A percentile compares a stretch with the other conserved stretches of the same genome.
phyloP scores from a whole-genome alignment of 2,329 filamentous ascomycete genomes.

The Verticillium zaregamsianum region DNA sequence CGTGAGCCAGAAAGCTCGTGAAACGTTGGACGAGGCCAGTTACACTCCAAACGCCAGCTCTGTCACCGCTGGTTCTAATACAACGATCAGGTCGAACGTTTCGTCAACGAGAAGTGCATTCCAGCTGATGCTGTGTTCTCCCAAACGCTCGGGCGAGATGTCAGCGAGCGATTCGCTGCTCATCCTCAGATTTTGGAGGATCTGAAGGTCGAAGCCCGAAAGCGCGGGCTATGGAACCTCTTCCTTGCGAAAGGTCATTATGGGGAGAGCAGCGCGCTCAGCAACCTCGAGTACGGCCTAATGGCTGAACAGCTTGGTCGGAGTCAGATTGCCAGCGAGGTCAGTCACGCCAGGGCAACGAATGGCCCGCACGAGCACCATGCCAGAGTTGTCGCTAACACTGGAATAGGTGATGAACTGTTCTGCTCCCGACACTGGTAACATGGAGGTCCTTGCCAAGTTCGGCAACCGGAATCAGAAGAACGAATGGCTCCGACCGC shows the following conservation, averaged over 20 bases:
- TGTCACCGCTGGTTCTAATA: too few species aligned
- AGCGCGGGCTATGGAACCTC: conserved; percentile 94
- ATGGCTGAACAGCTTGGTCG: conserved; percentile 96
- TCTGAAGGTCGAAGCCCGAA: conserved; percentile 76
- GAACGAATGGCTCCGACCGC: conserved; percentile 72
- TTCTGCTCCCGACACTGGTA: conserved; percentile 85
- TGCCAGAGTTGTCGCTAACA: background rate
- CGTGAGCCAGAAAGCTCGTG: conserved; percentile 80
- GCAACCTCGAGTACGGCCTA: conserved; percentile 92
- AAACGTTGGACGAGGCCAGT: conserved; percentile 77
- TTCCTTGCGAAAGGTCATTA: conserved; percentile 95
- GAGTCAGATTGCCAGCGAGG: conserved; percentile 77
- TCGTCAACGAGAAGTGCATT: conserved; percentile 26
- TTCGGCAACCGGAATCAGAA: conserved; percentile 86
- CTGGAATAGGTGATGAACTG: conserved; percentile 57
- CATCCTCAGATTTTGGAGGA: conserved; percentile 83
- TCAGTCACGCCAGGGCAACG: conserved; percentile 39
- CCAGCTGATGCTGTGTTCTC: conserved; percentile 78
- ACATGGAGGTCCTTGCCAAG: conserved; percentile 93
- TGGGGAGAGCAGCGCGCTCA: conserved; percentile 88
- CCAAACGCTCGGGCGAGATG: conserved; percentile 73
- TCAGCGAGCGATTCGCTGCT: conserved; percentile 70
- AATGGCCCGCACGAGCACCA: background rate
- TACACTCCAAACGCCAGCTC: conserved; percentile 18
- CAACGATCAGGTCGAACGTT: conserved; percentile 4